phyloP scores from a whole-genome alignment of 2,329 filamentous ascomycete species.

The Aspergillus eucalypticola region DNA sequence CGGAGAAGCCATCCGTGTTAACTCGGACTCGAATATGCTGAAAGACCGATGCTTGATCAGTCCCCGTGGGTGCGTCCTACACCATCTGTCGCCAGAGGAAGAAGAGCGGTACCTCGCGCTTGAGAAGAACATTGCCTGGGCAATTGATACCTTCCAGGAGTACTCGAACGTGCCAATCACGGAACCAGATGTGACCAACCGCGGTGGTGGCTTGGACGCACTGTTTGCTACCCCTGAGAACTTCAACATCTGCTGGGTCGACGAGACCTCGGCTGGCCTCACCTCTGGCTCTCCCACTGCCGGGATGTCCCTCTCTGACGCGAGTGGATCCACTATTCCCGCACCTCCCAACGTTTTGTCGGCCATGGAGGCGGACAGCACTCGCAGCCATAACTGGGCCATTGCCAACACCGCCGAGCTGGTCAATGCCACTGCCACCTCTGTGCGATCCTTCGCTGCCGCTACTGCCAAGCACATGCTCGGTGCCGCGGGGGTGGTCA shows the following conservation, averaged over 20 bases:
- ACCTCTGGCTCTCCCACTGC: slow-evolving; percentile 27
- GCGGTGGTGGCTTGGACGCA: slow-evolving; percentile 47
- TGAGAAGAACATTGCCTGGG: slow-evolving; percentile 38
- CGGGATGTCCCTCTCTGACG: slow-evolving; percentile 26
- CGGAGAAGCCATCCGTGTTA: slow-evolving; percentile 45
- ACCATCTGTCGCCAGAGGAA: slow-evolving; percentile 48
- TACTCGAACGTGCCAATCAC: slow-evolving; percentile 39
- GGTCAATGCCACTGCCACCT: slow-evolving; percentile 37
- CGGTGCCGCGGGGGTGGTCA: slow-evolving; percentile 32
- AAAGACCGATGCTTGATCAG: slow-evolving; percentile 48
- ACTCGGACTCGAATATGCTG: slow-evolving; percentile 36
- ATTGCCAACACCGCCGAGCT: slow-evolving; percentile 38
- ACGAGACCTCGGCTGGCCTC: slow-evolving; percentile 33
- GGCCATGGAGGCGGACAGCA: slow-evolving; percentile 42
- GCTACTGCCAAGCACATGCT: slow-evolving; percentile 42
- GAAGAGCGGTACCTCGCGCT: slow-evolving; percentile 48
- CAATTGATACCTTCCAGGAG: slow-evolving; percentile 39
- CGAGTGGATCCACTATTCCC: slow-evolving; percentile 22
- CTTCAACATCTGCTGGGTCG: slow-evolving; percentile 49
- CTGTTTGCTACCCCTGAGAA: slow-evolving; percentile 48
- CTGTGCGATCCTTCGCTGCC: slow-evolving; percentile 37
- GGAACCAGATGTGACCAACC: slow-evolving; percentile 46
- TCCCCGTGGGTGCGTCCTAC: slow-evolving; percentile 47
- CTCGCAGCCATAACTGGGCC: slow-evolving; percentile 40
- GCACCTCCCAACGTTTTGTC: slow-evolving; percentile 41